phyloP scores from a whole-genome alignment of 2,329 filamentous ascomycete species.

The Sporothrix globosa region DNA sequence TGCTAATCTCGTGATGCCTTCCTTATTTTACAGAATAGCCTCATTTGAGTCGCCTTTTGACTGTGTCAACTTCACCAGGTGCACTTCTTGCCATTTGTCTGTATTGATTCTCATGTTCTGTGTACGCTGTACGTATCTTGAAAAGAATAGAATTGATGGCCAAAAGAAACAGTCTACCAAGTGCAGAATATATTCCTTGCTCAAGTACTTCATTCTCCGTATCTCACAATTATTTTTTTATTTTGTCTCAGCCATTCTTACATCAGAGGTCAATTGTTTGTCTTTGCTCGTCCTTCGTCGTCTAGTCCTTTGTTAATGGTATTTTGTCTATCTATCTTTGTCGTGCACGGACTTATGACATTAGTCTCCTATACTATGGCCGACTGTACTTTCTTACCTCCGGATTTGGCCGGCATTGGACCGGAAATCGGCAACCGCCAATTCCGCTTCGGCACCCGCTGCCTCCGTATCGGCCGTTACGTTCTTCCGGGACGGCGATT shows the following conservation, averaged over 20 bases:
- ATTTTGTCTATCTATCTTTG: neutral
- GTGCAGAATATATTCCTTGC: too few species aligned
- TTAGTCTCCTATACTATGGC: neutral
- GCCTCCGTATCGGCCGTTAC: neutral
- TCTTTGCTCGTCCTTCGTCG: neutral
- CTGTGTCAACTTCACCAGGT: too few species aligned
- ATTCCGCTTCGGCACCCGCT: neutral
- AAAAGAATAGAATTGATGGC: too few species aligned
- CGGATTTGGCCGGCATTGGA: neutral
- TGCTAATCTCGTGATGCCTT: neutral
- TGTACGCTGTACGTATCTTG: too few species aligned
- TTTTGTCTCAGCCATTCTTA: too few species aligned
- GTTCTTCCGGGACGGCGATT: neutral
- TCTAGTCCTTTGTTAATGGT: neutral
- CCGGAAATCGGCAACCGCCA: neutral
- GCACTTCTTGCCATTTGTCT: too few species aligned
- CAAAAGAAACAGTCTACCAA: too few species aligned
- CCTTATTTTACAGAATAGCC: too few species aligned
- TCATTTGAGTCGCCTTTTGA: too few species aligned
- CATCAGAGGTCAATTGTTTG: neutral
- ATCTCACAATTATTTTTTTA: too few species aligned
- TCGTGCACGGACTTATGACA: conserved; percentile 10
- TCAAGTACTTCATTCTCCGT: too few species aligned
- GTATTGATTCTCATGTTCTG: too few species aligned
- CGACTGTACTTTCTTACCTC: neutral